phyloP scores from a whole-genome alignment of 2,329 filamentous ascomycete genomes.

The Rachicladosporium sp. region DNA sequence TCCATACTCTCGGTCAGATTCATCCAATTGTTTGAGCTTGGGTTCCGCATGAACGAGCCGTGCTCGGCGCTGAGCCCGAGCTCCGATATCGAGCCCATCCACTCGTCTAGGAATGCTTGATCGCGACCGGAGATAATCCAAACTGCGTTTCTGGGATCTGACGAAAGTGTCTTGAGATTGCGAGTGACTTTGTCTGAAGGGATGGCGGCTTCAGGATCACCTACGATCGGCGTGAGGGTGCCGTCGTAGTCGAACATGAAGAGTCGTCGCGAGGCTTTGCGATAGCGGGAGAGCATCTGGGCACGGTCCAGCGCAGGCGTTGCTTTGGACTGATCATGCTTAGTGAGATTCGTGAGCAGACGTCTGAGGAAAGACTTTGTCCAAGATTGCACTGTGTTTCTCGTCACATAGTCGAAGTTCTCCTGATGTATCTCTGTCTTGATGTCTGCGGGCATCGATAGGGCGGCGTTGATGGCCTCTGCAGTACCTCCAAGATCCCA shows the following conservation, averaged over 20 bases:
- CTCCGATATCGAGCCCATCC: conserved; percentile 79
- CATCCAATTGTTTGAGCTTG: conserved; percentile 66
- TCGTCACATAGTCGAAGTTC: conserved; percentile 73
- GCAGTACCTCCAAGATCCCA: conserved; percentile 84
- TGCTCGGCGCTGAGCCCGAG: conserved; percentile 95
- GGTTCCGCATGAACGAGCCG: conserved; percentile 84
- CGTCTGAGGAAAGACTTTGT: conserved; percentile 67
- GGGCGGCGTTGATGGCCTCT: conserved; percentile 65
- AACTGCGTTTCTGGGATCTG: conserved; percentile 73
- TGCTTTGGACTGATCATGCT: conserved; percentile 59
- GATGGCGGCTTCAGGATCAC: conserved; percentile 77
- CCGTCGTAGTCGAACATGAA: conserved; percentile 99
- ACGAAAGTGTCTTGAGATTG: conserved; percentile 65
- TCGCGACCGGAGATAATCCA: conserved; percentile 98
- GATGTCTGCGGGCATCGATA: conserved; percentile 59
- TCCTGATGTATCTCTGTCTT: conserved; percentile 57
- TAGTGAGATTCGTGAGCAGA: conserved; percentile 66
- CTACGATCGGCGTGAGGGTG: conserved; percentile 88
- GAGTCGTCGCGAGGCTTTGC: conserved; percentile 61
- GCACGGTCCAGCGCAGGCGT: conserved; percentile 74
- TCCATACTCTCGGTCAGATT: conserved; percentile 77
- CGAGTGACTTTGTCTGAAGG: conserved; percentile 73
- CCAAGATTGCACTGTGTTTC: conserved; percentile 79
- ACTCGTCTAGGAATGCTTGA: conserved; percentile 78
- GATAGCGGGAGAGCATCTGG: conserved; percentile 61